A percentile compares a stretch with the other conserved stretches of the same genome.
phyloP scores from a whole-genome alignment of 2,329 filamentous ascomycete species.

The Beauveria varroae region DNA sequence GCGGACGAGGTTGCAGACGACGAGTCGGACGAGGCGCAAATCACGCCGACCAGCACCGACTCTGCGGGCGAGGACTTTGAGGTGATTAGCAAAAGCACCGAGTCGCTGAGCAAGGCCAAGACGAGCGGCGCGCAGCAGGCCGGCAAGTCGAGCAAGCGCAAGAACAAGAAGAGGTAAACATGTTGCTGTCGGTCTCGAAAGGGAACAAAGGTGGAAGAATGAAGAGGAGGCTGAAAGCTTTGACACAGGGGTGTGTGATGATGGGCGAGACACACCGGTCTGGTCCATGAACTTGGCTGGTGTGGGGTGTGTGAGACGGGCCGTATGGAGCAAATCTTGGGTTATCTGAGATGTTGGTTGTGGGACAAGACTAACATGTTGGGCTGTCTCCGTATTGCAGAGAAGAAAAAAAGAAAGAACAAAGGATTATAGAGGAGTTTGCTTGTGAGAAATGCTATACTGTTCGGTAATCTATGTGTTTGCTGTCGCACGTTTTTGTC shows the following conservation, averaged over 20 bases:
- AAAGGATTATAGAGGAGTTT: conserved; percentile 2
- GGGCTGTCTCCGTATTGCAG: background rate
- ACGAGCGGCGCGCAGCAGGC: conserved; percentile 37
- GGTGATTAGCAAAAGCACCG: conserved; percentile 53
- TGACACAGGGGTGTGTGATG: background rate
- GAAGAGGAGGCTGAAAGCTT: background rate
- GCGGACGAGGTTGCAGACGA: conserved; percentile 35
- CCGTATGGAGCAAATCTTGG: background rate
- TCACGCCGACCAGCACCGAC: conserved; percentile 44
- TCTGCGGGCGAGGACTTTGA: conserved; percentile 56
- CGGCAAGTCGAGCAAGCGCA: conserved; percentile 41
- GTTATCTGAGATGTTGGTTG: background rate
- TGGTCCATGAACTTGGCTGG: background rate
- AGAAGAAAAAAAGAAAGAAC: background rate
- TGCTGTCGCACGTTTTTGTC: background rate
- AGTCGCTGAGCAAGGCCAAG: conserved; percentile 46
- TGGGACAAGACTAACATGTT: background rate
- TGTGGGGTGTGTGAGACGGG: background rate
- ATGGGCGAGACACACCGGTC: background rate
- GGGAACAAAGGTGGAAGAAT: background rate
- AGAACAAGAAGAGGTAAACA: conserved; percentile 46
- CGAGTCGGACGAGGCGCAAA: conserved; percentile 42
- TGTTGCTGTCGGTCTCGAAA: background rate
- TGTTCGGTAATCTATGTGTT: background rate
- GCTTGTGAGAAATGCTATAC: background rate